These are phyloP conservation scores for Tricholoma bakamatsutake DNA, from an alignment of 768 basidiomycete species.

Conservation along the genomic window DNA sequence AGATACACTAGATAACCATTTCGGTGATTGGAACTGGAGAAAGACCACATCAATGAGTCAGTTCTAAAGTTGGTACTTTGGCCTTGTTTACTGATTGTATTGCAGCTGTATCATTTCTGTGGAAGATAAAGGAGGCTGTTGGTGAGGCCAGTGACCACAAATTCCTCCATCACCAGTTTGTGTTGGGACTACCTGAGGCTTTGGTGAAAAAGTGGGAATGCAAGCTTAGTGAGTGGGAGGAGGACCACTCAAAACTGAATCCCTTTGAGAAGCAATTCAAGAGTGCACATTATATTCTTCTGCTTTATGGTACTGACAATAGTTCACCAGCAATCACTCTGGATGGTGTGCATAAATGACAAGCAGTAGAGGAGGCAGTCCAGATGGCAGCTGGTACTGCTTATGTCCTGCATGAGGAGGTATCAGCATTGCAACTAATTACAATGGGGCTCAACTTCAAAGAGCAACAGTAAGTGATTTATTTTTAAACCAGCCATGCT, in stretches of 20 bases:
- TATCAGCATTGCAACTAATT: neutral
- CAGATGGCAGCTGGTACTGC: slow-evolving; percentile 3
- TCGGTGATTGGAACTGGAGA: neutral
- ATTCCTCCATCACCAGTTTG: slow-evolving; percentile 5
- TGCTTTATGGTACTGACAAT: neutral
- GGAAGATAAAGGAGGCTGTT: slow-evolving; percentile 8
- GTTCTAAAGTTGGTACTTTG: neutral
- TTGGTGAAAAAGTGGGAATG: neutral
- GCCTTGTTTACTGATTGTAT: neutral
- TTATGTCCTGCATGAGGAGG: slow-evolving; percentile 1
- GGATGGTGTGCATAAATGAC: slow-evolving; percentile 5
- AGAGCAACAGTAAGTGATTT: slow-evolving; percentile 11
- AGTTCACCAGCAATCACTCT: slow-evolving; percentile 6
- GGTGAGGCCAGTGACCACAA: neutral
- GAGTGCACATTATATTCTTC: too few species aligned
- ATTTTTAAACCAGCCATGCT: neutral
- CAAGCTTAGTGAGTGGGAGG: slow-evolving; percentile 1
- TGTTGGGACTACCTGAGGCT: neutral
- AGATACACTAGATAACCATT: neutral
- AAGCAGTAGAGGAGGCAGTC: slow-evolving; percentile 6
- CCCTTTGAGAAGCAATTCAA: slow-evolving; percentile 4
- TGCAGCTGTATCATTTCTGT: neutral
- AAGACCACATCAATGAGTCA: neutral
- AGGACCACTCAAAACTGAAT: slow-evolving; percentile 1
- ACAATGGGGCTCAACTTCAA: slow-evolving; percentile 9